Percentiles rank a stretch among this genome's conserved stretches.
These are phyloP conservation scores for Geosmithia putterillii DNA, from an alignment of 2,329 filamentous ascomycete species.

Conservation along the genomic window DNA sequence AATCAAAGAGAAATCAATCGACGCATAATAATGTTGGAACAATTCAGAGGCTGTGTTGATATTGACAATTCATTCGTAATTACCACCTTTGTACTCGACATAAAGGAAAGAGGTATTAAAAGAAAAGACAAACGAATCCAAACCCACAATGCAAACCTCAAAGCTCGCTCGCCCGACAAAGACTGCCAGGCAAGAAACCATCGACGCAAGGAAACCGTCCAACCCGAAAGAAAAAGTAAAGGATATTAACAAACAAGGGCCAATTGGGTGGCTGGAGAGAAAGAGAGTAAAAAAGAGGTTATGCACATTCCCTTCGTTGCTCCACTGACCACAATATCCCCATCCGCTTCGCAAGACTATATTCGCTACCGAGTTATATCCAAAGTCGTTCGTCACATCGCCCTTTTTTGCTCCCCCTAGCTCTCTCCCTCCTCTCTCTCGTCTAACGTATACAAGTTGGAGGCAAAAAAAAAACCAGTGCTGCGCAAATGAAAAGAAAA, in stretches of 20 bases:
- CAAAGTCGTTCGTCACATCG: background rate
- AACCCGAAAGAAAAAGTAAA: background rate
- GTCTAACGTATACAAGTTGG: constrained; percentile 20
- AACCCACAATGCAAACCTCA: background rate
- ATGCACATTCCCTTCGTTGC: background rate
- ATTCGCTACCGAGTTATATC: background rate
- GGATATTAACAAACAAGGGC: no score
- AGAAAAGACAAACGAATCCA: background rate
- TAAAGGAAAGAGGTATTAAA: background rate
- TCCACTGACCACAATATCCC: no score
- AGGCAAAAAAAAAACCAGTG: background rate
- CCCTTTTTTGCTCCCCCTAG: background rate
- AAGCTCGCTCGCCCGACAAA: no score
- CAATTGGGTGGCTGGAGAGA: no score
- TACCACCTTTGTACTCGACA: background rate
- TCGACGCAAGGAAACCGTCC: background rate
- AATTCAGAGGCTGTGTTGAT: no score
- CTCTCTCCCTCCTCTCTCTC: background rate
- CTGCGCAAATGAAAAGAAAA: background rate
- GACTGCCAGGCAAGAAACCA: background rate
- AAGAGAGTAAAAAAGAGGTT: background rate
- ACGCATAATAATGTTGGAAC: background rate
- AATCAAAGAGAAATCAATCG: no score
- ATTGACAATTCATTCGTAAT: background rate
- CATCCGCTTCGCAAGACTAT: background rate